Evolutionary conservation across 805 yeast species (phyloP).

Genomic region (Saccharomycopsis schoenii): DNA sequence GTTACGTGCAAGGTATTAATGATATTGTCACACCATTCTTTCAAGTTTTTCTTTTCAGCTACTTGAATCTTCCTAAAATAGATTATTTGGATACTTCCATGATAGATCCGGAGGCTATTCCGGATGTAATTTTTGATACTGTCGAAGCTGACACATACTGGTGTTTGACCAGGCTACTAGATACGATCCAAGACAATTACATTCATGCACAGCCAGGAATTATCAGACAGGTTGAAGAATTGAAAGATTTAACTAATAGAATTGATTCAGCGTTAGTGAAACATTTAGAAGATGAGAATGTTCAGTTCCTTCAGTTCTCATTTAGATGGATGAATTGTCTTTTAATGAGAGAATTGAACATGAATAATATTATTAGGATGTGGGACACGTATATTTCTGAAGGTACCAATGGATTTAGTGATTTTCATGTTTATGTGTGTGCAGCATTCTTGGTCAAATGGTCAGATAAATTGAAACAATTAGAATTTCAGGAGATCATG

Average conservation of each 20-base stretch:
- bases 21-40: conserved; percentile 89
- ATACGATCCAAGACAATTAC: conserved; percentile 93
- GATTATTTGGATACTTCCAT: conserved; percentile 34
- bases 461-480: conserved; percentile 62
- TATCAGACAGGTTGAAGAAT: conserved; percentile 75
- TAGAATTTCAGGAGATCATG: conserved; percentile 93
- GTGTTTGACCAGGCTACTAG: conserved; percentile 86
- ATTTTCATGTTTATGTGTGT: conserved; percentile 93
- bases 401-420: conserved; percentile 64
- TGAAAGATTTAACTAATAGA: conserved; percentile 66
- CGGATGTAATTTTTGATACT: conserved; percentile 48
- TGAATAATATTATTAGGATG: conserved; percentile 77
- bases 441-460: conserved; percentile 92
- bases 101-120: conserved; percentile 49
- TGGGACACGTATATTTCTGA: conserved; percentile 93
- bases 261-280: conserved; percentile 65
- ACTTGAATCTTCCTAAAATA: conserved; percentile 31
- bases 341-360: conserved; percentile 83
- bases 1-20: conserved; percentile 95
- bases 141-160: conserved; percentile 96
- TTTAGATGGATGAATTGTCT: conserved; percentile 99
- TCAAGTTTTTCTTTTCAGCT: conserved; percentile 71
- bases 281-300: conserved; percentile 71
- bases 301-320: conserved; percentile 93
- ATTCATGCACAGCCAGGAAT: conserved; percentile 98